Percentiles rank a stretch among this genome's conserved stretches.
phyloP scores from a whole-genome alignment of 23 red algal genomes.

The Gracilaria domingensis region DNA sequence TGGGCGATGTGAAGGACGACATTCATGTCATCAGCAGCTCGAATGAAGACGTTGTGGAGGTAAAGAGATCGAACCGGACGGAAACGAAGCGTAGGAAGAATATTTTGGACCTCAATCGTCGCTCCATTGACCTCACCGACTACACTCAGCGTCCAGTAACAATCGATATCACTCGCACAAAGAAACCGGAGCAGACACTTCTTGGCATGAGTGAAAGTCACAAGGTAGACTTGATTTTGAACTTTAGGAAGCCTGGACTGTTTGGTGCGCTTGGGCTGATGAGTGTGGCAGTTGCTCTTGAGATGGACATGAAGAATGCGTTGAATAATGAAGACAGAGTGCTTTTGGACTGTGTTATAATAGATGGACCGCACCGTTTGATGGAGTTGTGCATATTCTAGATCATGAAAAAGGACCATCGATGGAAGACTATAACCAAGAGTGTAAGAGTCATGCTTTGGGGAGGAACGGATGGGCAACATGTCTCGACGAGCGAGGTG shows the following conservation, averaged over 20 bases:
- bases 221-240: background rate
- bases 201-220: background rate
- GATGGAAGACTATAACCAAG: no score
- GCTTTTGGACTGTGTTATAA: no score
- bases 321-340: no score
- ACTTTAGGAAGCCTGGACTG: background rate
- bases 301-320: background rate
- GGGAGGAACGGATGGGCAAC: background rate
- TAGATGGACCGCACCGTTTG: no score
- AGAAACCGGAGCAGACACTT: background rate
- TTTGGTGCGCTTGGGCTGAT: conserved; percentile 1
- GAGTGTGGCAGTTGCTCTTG: background rate
- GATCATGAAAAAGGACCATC: no score
- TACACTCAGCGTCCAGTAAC: background rate
- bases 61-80: no score
- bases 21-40: background rate
- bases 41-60: no score
- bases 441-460: background rate
- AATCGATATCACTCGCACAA: background rate
- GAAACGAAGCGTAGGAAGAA: background rate
- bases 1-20: background rate
- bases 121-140: background rate
- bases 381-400: no score
- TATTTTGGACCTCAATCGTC: background rate
- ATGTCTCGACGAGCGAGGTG: background rate